Evolutionary conservation across 495 filamentous ascomycete species (phyloP).

Genomic region (Tuber umbilicatum): DNA sequence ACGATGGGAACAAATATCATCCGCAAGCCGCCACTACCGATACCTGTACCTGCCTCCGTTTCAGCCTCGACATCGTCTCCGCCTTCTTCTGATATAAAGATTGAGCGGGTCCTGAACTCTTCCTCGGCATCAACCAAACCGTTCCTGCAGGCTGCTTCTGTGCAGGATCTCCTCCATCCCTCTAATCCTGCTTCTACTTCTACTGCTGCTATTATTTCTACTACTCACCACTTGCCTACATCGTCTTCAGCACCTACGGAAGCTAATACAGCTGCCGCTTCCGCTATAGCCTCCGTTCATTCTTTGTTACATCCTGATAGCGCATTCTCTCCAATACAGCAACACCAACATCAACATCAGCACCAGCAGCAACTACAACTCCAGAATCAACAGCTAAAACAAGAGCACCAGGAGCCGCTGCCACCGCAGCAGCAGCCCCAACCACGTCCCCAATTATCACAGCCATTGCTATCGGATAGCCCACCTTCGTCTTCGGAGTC

Average conservation of each 20-base stretch:
- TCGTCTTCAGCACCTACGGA: neutral
- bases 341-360: slow-evolving; percentile 9
- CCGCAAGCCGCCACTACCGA: slow-evolving; percentile 24
- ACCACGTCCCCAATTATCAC: slow-evolving; percentile 15
- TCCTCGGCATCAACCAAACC: slow-evolving; percentile 26
- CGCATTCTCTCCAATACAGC: slow-evolving; percentile 18
- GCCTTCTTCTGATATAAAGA: slow-evolving; percentile 37
- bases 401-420: slow-evolving; percentile 15
- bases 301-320: slow-evolving; percentile 12
- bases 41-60: slow-evolving; percentile 20
- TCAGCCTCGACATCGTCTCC: slow-evolving; percentile 32
- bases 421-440: neutral
- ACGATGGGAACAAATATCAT: slow-evolving; percentile 17
- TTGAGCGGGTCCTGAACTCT: slow-evolving; percentile 33
- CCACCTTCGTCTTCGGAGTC: slow-evolving; percentile 17
- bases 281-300: slow-evolving; percentile 2
- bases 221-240: slow-evolving; percentile 5
- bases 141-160: slow-evolving; percentile 17
- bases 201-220: neutral
- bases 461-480: slow-evolving; percentile 8
- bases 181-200: neutral
- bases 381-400: slow-evolving; percentile 8
- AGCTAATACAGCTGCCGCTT: neutral
- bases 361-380: neutral
- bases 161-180: neutral